Percentiles rank a stretch among this genome's conserved stretches.
Evolutionary conservation across 139 green algal genomes (phyloP).

Genomic region (Picochlorum sp.): DNA sequence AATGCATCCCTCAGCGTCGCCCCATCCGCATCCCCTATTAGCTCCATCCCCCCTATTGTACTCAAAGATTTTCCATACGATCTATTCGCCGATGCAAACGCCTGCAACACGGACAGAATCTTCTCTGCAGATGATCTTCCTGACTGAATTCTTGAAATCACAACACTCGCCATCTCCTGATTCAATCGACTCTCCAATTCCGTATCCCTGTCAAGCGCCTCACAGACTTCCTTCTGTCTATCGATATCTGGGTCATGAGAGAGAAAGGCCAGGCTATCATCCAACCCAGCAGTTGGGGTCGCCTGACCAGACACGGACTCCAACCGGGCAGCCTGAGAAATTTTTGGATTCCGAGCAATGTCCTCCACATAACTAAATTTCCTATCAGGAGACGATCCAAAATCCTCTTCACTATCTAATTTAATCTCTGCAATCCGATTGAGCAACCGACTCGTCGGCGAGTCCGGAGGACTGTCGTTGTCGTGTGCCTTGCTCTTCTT

Average conservation of each 20-base stretch:
- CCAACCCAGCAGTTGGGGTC: not conserved
- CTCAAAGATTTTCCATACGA: conserved; percentile 27
- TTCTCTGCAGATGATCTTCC: conserved; percentile 25
- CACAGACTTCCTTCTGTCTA: conserved; percentile 22
- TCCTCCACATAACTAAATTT: conserved; percentile 31
- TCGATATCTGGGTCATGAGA: conserved; percentile 31
- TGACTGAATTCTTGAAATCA: conserved; percentile 28
- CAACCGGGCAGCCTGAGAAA: conserved; percentile 24
- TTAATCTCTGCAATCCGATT: conserved; percentile 13
- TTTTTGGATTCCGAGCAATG: conserved; percentile 32
- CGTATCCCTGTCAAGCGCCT: conserved; percentile 29
- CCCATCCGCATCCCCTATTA: conserved; percentile 35
- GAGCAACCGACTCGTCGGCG: conserved; percentile 18
- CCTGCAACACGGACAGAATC: conserved; percentile 40
- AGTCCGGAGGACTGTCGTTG: conserved; percentile 10
- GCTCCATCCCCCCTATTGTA: conserved; percentile 10
- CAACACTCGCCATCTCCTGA: conserved; percentile 26
- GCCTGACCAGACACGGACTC: conserved; percentile 18
- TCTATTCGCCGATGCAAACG: conserved; percentile 29
- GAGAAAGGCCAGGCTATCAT: not conserved
- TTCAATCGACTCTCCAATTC: conserved; percentile 40
- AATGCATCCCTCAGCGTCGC: conserved; percentile 27
- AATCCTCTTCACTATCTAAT: not conserved
- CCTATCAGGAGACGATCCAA: not conserved
- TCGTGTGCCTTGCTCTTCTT: conserved; percentile 9